Conservation (phyloP, 305 asterid genomes). For the Fraxinus velutina region DNA sequence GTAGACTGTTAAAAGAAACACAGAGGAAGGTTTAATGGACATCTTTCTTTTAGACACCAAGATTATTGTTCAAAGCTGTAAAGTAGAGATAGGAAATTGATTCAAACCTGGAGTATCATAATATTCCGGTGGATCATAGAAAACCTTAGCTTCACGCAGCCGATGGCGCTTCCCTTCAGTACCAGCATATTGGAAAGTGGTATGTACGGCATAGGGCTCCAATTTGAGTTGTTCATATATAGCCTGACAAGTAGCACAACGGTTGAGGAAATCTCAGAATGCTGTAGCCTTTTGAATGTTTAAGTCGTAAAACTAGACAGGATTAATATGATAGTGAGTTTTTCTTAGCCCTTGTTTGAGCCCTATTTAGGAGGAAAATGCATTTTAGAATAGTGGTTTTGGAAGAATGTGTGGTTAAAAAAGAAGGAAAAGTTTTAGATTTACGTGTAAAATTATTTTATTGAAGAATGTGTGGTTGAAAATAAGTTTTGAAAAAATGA, state of each 20-base stretch:
- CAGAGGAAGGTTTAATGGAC: neutral
- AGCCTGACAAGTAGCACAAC: constrained; percentile 50
- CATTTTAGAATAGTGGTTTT: no score
- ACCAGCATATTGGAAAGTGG: constrained; percentile 95
- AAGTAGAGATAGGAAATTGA: constrained; percentile 11
- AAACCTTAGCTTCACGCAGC: constrained; percentile 89
- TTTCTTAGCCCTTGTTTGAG: neutral
- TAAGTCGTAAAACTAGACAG: neutral
- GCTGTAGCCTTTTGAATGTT: constrained; percentile 9
- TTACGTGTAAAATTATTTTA: no score
- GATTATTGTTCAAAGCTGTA: constrained; percentile 1
- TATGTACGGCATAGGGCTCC: constrained; percentile 93
- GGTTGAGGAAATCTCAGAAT: constrained; percentile 7
- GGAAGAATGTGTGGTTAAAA: no score
- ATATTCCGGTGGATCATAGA: constrained; percentile 86
- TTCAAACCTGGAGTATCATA: constrained; percentile 73
- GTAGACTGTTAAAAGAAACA: neutral
- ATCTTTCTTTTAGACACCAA: neutral
- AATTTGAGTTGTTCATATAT: constrained; percentile 80
- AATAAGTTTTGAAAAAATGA: no score
- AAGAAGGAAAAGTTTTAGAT: no score
- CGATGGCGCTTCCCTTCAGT: constrained; percentile 98
- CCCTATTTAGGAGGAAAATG: no score
- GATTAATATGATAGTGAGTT: neutral
- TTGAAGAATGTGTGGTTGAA: no score